These are phyloP conservation scores for Lepiota brunneoincarnata DNA, from an alignment of 768 basidiomycete genomes.

Conservation along the genomic window DNA sequence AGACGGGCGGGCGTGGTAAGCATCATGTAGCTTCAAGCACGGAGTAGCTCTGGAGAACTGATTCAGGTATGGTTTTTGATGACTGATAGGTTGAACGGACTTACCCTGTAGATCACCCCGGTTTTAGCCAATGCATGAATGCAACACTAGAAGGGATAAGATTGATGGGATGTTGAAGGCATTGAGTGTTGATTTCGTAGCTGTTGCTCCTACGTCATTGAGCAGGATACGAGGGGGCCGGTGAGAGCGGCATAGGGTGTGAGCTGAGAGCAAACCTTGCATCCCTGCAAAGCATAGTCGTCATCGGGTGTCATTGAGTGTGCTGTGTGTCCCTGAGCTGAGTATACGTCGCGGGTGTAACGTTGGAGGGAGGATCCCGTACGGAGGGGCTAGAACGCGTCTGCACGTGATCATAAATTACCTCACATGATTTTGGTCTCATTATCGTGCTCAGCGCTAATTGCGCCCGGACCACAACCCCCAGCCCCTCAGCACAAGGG, in stretches of 20 bases:
- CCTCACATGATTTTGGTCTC: not conserved
- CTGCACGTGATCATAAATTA: not conserved
- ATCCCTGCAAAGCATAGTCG: too few species aligned
- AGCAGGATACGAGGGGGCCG: not conserved
- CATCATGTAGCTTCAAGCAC: not conserved
- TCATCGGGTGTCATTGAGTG: not conserved
- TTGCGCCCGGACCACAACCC: not conserved
- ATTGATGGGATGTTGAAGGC: not conserved
- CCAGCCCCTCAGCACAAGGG: not conserved
- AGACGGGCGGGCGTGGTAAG: not conserved
- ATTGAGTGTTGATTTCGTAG: not conserved
- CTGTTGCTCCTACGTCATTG: conserved; percentile 8
- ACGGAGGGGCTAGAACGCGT: not conserved
- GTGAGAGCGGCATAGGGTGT: not conserved
- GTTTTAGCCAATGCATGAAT: too few species aligned
- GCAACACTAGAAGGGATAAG: not conserved
- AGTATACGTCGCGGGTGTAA: not conserved
- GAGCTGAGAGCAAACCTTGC: not conserved
- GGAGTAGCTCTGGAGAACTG: not conserved
- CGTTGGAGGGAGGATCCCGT: too few species aligned
- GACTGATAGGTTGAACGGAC: not conserved
- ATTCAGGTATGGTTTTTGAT: not conserved
- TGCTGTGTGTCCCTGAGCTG: not conserved
- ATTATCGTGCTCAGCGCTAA: not conserved
- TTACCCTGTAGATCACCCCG: conserved; percentile 5